A percentile compares a stretch with the other conserved stretches of the same genome.
These are phyloP conservation scores for Helicostylum pulchrum DNA, from an alignment of 192 early-diverging fungal genomes.

Conservation along the genomic window DNA sequence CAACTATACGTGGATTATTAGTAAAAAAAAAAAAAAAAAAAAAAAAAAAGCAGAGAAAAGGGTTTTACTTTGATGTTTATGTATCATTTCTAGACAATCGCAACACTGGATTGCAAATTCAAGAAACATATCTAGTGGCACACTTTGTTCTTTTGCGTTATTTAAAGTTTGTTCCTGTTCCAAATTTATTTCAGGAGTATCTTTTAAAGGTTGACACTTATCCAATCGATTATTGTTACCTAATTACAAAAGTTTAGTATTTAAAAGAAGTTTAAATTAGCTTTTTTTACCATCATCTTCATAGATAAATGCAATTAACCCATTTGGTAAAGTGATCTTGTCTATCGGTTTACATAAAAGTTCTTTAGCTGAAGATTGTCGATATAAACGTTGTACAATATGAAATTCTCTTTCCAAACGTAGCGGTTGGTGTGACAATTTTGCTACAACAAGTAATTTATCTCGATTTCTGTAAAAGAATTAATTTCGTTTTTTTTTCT, in stretches of 20 bases:
- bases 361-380: background rate
- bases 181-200: too few relatives aligned
- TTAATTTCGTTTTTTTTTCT: background rate
- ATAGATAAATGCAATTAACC: conserved; percentile 22
- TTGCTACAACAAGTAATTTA: conserved; percentile 27
- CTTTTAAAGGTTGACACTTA: background rate
- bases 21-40: background rate
- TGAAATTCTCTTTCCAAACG: conserved; percentile 29
- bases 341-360: conserved; percentile 23
- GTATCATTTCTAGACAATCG: conserved; percentile 32
- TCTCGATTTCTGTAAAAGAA: conserved; percentile 16
- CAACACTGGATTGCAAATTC: conserved; percentile 32
- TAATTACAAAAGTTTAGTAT: background rate
- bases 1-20: conserved; percentile 8
- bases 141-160: background rate
- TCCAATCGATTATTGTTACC: conserved; percentile 6
- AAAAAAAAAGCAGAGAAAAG: background rate
- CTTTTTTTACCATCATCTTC: conserved; percentile 14
- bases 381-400: conserved; percentile 21
- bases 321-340: conserved; percentile 12
- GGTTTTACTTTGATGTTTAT: conserved; percentile 29
- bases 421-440: conserved; percentile 27
- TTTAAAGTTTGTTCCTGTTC: background rate
- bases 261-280: too few relatives aligned
- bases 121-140: conserved; percentile 17